phyloP scores from a whole-genome alignment of 2,329 filamentous ascomycete species.

The Xylaria arbuscula region DNA sequence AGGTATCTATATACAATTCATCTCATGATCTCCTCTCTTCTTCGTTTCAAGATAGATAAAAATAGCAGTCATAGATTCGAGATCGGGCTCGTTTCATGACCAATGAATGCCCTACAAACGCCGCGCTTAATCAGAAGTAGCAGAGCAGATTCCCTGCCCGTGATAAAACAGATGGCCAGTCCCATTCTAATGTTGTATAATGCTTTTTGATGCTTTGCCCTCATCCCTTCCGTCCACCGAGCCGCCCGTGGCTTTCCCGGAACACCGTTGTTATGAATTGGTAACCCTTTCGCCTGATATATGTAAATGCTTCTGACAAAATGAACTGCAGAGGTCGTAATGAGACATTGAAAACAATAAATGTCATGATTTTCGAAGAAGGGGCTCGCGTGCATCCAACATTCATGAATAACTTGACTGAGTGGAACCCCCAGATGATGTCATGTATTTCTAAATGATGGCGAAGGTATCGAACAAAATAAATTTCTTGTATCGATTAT shows the following conservation, averaged over 20 bases:
- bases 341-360: slow-evolving; percentile 11
- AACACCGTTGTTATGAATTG: slow-evolving; percentile 32
- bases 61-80: slow-evolving; percentile 12
- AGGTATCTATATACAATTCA: slow-evolving; percentile 16
- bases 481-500: slow-evolving; percentile 3
- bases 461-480: background rate
- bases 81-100: slow-evolving; percentile 21
- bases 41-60: background rate
- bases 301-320: slow-evolving; percentile 23
- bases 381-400: background rate
- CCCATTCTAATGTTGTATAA: slow-evolving; percentile 33
- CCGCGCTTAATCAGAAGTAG: slow-evolving; percentile 21
- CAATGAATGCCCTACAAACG: slow-evolving; percentile 23
- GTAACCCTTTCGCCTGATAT: slow-evolving; percentile 16
- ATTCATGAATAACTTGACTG: background rate
- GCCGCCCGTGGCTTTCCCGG: slow-evolving; percentile 12
- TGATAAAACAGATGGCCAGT: slow-evolving; percentile 11
- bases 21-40: background rate
- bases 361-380: background rate
- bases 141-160: background rate
- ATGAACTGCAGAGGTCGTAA: background rate
- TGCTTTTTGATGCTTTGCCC: slow-evolving; percentile 26
- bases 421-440: background rate
- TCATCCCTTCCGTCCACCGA: background rate
- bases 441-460: background rate